Evolutionary conservation across 106 monocot species (phyloP), one percentile per base, ranked within the genome.

Genomic region (Apostasia ramifera): DNA sequence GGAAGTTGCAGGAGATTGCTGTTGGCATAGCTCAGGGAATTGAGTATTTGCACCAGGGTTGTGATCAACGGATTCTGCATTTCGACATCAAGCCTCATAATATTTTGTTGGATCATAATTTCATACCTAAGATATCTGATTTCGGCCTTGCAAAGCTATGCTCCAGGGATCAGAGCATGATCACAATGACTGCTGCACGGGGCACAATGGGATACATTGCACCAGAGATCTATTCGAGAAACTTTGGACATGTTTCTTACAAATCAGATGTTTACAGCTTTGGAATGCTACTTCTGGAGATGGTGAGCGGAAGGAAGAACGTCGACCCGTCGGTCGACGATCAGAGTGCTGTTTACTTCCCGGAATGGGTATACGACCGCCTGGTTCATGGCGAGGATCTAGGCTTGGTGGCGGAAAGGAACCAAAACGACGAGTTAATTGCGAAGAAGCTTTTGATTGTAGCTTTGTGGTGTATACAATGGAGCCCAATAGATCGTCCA

Each of bases 381-480:
- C 55, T 79, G 2, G 68, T 79, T 37, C 51, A 49, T 6, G 61
- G 61, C 40, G 49, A 73, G 53, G 79, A 79, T 55, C n/a, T 79
- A 46, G 79, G 55, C 5, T 56, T 61, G 55, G 70, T 10, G 6
- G 66, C 42, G 2, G 66, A 67, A 55, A 55, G 53, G 39, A 44
- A 5, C 8, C 14, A 3, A 42, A 52, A 49, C 5, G 78, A 60
- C 14, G 47, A 39, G 44, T 78, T 66, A 12, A 71, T 78, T 4
- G 41, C 56, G 26, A 74, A 74, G 44, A 78, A 74, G 54, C 78
- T 82, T 8, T 48, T 66, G 12, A 73, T 73, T 48, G 74, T 71
- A 40, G 78, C 78, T 37, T 57, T 82, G 12, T 82, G 82, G 82
- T 82, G 81, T 46, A 78, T 82, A 66, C 82, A 82, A 45, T 78